Percentiles rank a stretch among this genome's conserved stretches.
These are phyloP conservation scores for Colletotrichum incanum DNA, from an alignment of 2,329 filamentous ascomycete species.

Conservation along the genomic window DNA sequence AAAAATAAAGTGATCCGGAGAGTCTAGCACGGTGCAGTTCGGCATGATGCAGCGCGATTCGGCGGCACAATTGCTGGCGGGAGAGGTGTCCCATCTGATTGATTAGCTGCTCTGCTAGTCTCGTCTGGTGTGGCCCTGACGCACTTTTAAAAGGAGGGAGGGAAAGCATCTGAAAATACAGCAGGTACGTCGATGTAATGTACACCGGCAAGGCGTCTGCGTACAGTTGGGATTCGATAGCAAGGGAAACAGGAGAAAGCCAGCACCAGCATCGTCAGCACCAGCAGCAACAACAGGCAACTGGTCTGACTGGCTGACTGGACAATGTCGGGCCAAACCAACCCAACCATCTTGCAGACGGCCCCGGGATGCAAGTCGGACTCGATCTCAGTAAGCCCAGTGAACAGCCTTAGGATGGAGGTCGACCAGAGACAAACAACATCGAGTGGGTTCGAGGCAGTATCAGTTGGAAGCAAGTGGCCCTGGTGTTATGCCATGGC, in stretches of 20 bases:
- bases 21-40: background rate
- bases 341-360: background rate
- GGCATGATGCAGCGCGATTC: background rate
- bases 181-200: background rate
- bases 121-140: background rate
- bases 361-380: background rate
- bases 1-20: background rate
- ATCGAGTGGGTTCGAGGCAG: background rate
- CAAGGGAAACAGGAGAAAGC: constrained; percentile 5
- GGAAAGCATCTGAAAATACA: background rate
- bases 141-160: background rate
- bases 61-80: background rate
- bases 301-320: background rate
- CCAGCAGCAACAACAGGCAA: constrained; percentile 18
- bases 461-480: background rate
- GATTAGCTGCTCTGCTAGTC: constrained; percentile 15
- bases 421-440: background rate
- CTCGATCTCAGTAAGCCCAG: background rate
- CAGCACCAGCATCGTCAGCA: background rate
- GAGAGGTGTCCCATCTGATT: background rate
- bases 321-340: constrained; percentile 4
- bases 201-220: background rate
- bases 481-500: background rate
- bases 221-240: background rate
- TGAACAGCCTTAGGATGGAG: background rate